Evolutionary conservation across 371 early-diverging fungal species (phyloP), one percentile per base, ranked within the genome.

Genomic region (Mortierella sp.): DNA sequence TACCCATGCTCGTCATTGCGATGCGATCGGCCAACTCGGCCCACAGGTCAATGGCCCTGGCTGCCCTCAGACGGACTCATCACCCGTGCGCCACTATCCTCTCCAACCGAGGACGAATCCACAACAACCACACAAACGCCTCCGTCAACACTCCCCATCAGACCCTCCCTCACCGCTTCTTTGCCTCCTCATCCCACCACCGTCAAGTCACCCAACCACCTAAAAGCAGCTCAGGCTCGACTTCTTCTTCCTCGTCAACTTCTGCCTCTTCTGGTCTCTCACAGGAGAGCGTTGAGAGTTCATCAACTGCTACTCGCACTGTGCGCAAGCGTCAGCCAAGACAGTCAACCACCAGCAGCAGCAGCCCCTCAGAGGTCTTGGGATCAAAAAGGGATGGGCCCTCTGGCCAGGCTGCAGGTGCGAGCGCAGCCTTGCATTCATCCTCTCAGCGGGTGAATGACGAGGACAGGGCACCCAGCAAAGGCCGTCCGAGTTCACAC

Each of bases 161-260:
- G 14, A 39, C 64, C n/a, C 39, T 83, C 22, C 84, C 84, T 24
- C 63, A 68, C 41, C 79, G 79, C 48, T 83, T 83, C 76, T 83
- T 83, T 43, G 75, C 84, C 4, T 79, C 84, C 10, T 75, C 84
- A 2, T 66, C 64, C 6, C 37, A 64, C 7, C 58, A 63, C 40
- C 75, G 74, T 10, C 43, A 64, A 43, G 69, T 74, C 61, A 68
- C 37, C 34, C 78, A 77, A 48, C 81, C 77, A 0, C 82, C 82
- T 29, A 81, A 67, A 61, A 74, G 71, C 73, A 68, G 71, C 2
- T 31, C 74, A 14, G 55, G n/a, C n/a, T n/a, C 70, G 7, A 61
- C 74, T 1, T 68, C 77, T 14, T 43, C 70, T 5, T 26, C 70
- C 9, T 34, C 70, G 8, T 48, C 74, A 37, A 58, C 76, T n/a